Evolutionary conservation across 1,139 yeast species (phyloP), one percentile per base, ranked within the genome.

Genomic region (Suhomyces choctaworum): DNA sequence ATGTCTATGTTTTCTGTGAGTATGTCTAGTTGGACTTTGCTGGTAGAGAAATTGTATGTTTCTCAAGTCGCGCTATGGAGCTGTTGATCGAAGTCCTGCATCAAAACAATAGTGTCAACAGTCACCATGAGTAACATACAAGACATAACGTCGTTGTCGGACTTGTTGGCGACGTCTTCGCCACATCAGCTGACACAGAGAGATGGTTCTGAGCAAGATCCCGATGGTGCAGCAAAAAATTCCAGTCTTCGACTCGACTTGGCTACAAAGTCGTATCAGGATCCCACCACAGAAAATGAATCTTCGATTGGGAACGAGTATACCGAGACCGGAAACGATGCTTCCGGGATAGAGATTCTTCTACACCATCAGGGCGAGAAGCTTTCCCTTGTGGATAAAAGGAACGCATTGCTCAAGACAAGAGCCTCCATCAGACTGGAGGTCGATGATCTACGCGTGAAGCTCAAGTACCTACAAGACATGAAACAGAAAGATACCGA

Each of bases 141-240:
- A 10, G 62, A 59, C 35, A 48, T 56, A 25, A 56, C 62, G 29
- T 46, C 64, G 9, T 47, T 58, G 25, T 54, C 61, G 16, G 64
- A 61, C 41, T 42, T 59, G 14, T 39, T 56, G 17, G 45, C 50
- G 15, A 54, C 60, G 6, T 53, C 60, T 1, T 56, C 59, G 2
- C 20, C 20, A 6, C 20, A 17, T 17, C 20, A 17, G 20, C 20
- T 7, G 20, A n/a, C n/a, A n/a, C n/a, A n/a, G n/a, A n/a, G n/a
- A n/a, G n/a, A n/a, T n/a, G 41, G 41, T 19, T 47, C 45, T 28
- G 39, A 44, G 25, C 31, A 37, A 26, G 30, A 34, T 17, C n/a
- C 29, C 5, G 25, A n/a, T 16, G 23, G 31, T 4, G 32, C 35
- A 4, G 22, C 32, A 14, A 29, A 21, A 29, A 12, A 19, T 11